Evolutionary conservation across 495 filamentous ascomycete species (phyloP).

Genomic region (Penicillium subrubescens): DNA sequence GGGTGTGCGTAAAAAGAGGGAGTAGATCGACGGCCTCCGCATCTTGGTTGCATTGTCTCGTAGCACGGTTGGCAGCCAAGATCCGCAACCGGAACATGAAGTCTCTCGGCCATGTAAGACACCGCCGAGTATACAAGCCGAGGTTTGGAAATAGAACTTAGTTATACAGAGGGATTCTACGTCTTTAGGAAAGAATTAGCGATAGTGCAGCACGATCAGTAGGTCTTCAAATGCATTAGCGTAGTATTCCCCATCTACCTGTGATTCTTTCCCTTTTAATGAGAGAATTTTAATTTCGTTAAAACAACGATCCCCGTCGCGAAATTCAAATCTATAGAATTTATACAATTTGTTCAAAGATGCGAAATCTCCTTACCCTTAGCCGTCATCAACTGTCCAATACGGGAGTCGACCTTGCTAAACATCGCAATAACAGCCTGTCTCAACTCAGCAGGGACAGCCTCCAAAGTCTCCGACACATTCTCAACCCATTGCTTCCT

Average conservation of each 20-base stretch:
- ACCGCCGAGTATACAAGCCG: background rate
- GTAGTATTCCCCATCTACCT: too few species aligned
- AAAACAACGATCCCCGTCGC: too few species aligned
- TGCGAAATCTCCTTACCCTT: background rate
- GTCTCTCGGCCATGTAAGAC: background rate
- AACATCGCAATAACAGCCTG: conserved; percentile 31
- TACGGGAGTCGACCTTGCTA: conserved; percentile 33
- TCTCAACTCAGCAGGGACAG: conserved; percentile 21
- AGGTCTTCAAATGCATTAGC: too few species aligned
- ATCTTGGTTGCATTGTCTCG: background rate
- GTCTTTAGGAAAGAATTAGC: background rate
- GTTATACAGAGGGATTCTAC: background rate
- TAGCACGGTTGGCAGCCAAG: background rate
- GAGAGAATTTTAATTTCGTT: too few species aligned
- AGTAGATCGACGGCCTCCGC: background rate
- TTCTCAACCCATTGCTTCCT: conserved; percentile 26
- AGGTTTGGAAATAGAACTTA: background rate
- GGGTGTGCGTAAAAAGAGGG: background rate
- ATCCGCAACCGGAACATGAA: background rate
- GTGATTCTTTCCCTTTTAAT: too few species aligned
- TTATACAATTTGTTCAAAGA: background rate
- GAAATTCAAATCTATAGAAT: background rate
- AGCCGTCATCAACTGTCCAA: conserved; percentile 31
- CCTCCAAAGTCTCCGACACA: conserved; percentile 27
- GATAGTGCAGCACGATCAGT: too few species aligned